These are phyloP conservation scores for Rauvolfia tetraphylla DNA, from an alignment of 257 asterid genomes.

Conservation along the genomic window DNA sequence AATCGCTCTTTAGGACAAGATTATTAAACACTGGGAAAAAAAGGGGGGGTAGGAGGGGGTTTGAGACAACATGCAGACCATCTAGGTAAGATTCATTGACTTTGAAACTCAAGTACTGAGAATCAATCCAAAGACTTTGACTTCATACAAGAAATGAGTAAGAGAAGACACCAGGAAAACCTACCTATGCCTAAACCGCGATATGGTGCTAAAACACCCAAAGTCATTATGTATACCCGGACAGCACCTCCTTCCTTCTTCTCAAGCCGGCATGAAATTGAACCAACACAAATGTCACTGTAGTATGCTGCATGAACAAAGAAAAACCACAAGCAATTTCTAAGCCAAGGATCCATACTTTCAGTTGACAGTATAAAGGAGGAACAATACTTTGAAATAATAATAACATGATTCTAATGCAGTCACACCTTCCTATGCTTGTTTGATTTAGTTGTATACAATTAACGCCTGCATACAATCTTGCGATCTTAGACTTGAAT, in stretches of 20 bases:
- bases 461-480: neutral
- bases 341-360: neutral
- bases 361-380: neutral
- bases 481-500: neutral
- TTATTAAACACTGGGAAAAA: neutral
- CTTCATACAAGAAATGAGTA: neutral
- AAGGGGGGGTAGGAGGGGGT: no score
- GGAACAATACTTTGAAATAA: neutral
- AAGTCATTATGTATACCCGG: conserved; percentile 85
- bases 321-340: neutral
- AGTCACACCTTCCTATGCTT: neutral
- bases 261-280: conserved; percentile 94
- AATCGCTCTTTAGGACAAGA: neutral
- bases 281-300: conserved; percentile 91
- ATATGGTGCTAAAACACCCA: conserved; percentile 55
- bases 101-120: neutral
- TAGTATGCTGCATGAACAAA: conserved; percentile 62
- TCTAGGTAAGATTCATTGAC: neutral
- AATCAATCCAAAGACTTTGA: neutral
- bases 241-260: conserved; percentile 79
- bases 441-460: neutral
- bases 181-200: conserved; percentile 50
- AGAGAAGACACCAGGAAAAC: conserved; percentile 15
- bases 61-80: neutral
- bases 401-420: neutral